Base-by-base conservation (phyloP, 768 basidiomycete species). In the Kwoniella shandongensis region DNA sequence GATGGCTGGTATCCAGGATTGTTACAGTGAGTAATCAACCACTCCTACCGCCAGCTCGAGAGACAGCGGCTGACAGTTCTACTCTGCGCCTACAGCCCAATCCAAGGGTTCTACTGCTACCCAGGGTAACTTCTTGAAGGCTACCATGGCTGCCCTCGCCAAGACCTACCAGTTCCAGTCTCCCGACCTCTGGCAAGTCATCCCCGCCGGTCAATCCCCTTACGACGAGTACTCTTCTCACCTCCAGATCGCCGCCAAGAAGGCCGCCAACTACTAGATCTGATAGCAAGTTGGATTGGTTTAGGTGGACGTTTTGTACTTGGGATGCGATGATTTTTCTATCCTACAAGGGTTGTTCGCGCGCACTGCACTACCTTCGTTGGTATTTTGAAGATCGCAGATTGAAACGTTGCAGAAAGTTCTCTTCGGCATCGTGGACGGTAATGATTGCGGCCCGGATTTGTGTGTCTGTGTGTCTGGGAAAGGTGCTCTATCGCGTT, bases 81-180 rank as follows among this genome's bases (percentile, higher is more conserved):
- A n/a, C 4, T 40, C 30, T 30, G 5, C 38, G 3, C 5, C 38
- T 25, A 7, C 35, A 66, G 64, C 94, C 54, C 91, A 94, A 79
- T 87, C 94, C 53, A 94, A 92, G 81, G 96, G 96, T 75, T 93
- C 90, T 66, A 99, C 96, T 44, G 92, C 94, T 25, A 99, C 96
- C 59, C 77, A 78, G 68, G 75, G 75, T 59, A 76, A 76, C 65
- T 75, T 98, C 85, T 85, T 96, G 81, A 96, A 97, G 80, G 93
- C 92, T 52, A 93, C 91, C 48, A 93, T 96, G 74, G 88, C 84
- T 74, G 93, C 78, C 53, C 91, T 99, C 79, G 91, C 96, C 68
- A 91, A 92, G 85, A 96, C 93, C 58, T 99, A 99, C 78, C 66
- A 91, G 44, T 96, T 97, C 90, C 86, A 98, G 62, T 96, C 94